Evolutionary conservation across 2,329 filamentous ascomycete species (phyloP), one percentile per base, ranked within the genome.

Genomic region (Colletotrichum sp.): DNA sequence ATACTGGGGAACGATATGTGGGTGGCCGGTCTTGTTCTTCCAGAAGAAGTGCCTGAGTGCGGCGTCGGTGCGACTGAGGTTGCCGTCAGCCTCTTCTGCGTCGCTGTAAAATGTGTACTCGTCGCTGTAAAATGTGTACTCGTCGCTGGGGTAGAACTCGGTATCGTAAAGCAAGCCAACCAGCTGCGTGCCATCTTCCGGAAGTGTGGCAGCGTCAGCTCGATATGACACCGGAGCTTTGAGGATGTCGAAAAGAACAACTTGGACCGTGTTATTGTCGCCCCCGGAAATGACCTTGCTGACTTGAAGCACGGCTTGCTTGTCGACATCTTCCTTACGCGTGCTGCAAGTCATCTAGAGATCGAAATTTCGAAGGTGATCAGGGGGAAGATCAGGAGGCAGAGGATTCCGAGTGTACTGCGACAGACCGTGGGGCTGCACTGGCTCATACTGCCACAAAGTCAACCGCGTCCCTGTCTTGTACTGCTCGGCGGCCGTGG

Each of bases 281-380:
- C 38, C 38, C 6, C 38, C 38, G 3, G 9, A 47, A 47, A 47
- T 47, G 18, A 47, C 38, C 0, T n/a, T n/a, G 18, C 5, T 12
- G 38, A 47, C 38, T 47, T n/a, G 3, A n/a, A 47, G 3, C 38
- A 4, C 3, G 5, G 9, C 38, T n/a, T 47, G 18, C 38, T 47
- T 47, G 0, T 47, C 38, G 3, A 47, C 0, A 12, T 47, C 38
- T 47, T 47, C 38, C 38, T 47, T 47, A 9, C 9, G 0, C 11
- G 18, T n/a, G 18, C 0, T 1, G 5, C 3, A 8, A 47, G 2
- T 6, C 38, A 3, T 6, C 38, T n/a, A 18, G 0, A 12, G 9
- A 47, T 47, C 18, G 38, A 47, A n/a, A 2, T 47, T 2, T 47
- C 38, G 18, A 12, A 47, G 0, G 18, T 12, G 3, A 47, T 1